Conservation (phyloP, 1,139 yeast species). For the Yamadazyma jaroonii region DNA sequence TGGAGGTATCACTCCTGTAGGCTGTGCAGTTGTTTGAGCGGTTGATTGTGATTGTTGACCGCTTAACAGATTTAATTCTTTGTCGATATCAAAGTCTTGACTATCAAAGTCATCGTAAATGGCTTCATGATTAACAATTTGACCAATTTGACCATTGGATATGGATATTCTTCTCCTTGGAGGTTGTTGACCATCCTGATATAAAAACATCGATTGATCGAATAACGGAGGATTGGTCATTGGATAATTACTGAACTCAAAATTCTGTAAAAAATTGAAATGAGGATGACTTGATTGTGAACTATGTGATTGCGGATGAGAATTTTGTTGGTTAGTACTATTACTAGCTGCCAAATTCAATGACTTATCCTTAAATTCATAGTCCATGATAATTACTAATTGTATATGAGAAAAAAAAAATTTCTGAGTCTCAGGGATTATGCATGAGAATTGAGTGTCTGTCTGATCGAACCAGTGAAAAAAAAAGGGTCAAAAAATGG, state of each 20-base stretch:
- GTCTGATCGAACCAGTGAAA: neutral
- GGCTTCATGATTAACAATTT: constrained; percentile 51
- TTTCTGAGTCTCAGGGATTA: constrained; percentile 1
- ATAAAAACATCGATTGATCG: constrained; percentile 49
- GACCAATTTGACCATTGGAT: constrained; percentile 79
- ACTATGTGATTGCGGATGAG: too few relatives aligned
- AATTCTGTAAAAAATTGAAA: constrained; percentile 5
- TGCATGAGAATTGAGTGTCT: neutral
- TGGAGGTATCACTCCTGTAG: neutral
- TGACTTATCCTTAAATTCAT: too few relatives aligned
- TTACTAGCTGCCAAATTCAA: too few relatives aligned
- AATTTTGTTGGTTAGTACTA: too few relatives aligned
- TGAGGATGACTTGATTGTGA: neutral
- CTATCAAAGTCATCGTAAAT: constrained; percentile 26
- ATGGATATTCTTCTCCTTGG: constrained; percentile 64
- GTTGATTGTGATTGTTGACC: neutral
- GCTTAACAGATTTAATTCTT: neutral
- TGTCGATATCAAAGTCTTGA: constrained; percentile 7
- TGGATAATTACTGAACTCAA: constrained; percentile 44
- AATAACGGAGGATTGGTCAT: constrained; percentile 65
- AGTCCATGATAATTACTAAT: too few relatives aligned
- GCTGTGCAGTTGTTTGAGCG: neutral
- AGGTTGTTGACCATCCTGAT: constrained; percentile 43
- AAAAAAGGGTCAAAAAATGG: too few relatives aligned
- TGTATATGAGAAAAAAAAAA: neutral